Conservation (phyloP, 2,329 filamentous ascomycete species). For the Fusarium pseudograminearum region DNA sequence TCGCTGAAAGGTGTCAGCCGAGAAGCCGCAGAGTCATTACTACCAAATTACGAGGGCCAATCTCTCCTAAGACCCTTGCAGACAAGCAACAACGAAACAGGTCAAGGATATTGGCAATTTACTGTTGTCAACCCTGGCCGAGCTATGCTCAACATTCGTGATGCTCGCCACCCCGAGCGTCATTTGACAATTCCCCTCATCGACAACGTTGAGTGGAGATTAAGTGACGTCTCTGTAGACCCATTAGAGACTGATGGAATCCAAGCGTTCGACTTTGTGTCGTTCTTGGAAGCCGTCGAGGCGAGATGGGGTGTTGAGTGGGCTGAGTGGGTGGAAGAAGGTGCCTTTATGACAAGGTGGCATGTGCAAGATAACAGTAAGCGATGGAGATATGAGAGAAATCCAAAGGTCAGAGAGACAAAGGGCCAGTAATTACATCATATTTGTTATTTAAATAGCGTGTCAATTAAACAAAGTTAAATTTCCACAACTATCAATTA, state of each 20-base stretch:
- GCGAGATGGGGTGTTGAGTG: slow-evolving; percentile 43
- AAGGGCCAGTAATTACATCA: slow-evolving; percentile 8
- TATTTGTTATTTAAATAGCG: not conserved
- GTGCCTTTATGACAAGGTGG: slow-evolving; percentile 50
- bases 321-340: slow-evolving; percentile 50
- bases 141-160: slow-evolving; percentile 50
- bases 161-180: slow-evolving; percentile 48
- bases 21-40: slow-evolving; percentile 41
- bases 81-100: slow-evolving; percentile 30
- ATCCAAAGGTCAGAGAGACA: slow-evolving; percentile 11
- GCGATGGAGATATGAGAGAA: slow-evolving; percentile 48
- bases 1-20: slow-evolving; percentile 43
- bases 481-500: not conserved
- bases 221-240: slow-evolving; percentile 48
- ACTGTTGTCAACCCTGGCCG: slow-evolving; percentile 52
- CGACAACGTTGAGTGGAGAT: slow-evolving; percentile 50
- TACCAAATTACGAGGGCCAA: slow-evolving; percentile 50
- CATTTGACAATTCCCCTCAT: slow-evolving; percentile 50
- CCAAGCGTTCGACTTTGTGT: slow-evolving; percentile 44
- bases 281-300: slow-evolving; percentile 45
- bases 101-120: slow-evolving; percentile 51
- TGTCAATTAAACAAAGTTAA: slow-evolving; percentile 2
- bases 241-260: slow-evolving; percentile 44
- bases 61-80: slow-evolving; percentile 46
- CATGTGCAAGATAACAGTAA: slow-evolving; percentile 53